Base-by-base conservation (phyloP, 371 early-diverging fungal genomes). In the Blakeslea trispora region DNA sequence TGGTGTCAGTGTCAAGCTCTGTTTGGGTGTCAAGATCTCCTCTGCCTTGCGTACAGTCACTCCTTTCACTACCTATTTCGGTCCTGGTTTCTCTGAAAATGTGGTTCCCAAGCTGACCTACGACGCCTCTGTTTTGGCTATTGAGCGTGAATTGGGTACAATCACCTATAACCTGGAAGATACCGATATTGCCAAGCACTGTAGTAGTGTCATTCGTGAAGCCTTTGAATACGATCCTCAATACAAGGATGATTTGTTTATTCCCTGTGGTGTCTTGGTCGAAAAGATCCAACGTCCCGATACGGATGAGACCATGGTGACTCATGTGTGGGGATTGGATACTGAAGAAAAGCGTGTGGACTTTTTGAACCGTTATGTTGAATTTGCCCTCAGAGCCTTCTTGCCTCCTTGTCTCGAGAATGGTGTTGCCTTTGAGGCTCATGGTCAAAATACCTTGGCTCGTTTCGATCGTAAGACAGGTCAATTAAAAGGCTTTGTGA, bases 11-110 rank as follows among this genome's bases (percentile, higher is more conserved):
- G 63, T 87, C 40, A 90, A 90, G 64, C 73, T 89, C 13, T 77
- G 89, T 21, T 61, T 90, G 31, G 89, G 85, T 19, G 75, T 89
- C 63, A 89, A 84, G 55, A 75, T 87, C 5, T 79, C 89, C 1
- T 88, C 88, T 8, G 90, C 89, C 22, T 55, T 90, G 56, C 86
- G 91, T 46, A 90, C 88, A 9, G 80, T 90, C 54, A 85, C 85
- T 15, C 89, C 89, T 8, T 89, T 81, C 69, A 78, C 87, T 0
- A 82, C 88, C 15, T 75, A 79, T 48, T 77, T 86, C 55, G 89
- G 89, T 0, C 86, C 90, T 19, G 81, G 80, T 14, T 73, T 90
- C 19, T 75, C 81, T 9, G 60, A 61, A n/a, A 65, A 77, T 17
- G 69, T 86, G 17, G 74, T 79, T 9, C 80, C 80, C 11, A 59